Evolutionary conservation across 75 land plant genomes (phyloP).

Genomic region (Cupressus sempervirens): DNA sequence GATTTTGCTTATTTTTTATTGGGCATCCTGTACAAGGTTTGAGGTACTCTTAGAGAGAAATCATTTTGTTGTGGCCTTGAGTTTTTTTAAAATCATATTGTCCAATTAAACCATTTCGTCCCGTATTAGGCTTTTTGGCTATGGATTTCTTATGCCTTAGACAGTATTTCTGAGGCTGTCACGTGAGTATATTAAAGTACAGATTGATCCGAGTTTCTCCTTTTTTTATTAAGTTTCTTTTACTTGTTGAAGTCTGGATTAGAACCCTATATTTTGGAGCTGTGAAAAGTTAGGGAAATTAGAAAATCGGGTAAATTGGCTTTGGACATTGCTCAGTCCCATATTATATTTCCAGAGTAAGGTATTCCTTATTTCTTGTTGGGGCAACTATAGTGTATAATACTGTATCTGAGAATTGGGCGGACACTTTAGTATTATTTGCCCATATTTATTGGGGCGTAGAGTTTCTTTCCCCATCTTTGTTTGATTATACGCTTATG

Average conservation of each 20-base stretch:
- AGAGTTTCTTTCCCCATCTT: neutral
- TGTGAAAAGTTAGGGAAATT: neutral
- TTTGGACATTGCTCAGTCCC: neutral
- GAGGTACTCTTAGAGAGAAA: neutral
- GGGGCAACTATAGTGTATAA: neutral
- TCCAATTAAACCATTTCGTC: neutral
- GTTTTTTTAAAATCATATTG: neutral
- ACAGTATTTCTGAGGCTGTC: neutral
- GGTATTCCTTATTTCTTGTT: neutral
- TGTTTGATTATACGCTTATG: neutral
- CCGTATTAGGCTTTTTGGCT: neutral
- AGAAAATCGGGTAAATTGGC: neutral
- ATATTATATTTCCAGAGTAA: neutral
- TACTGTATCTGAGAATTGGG: neutral
- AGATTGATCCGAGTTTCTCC: neutral
- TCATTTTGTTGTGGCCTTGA: neutral
- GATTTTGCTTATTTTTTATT: neutral
- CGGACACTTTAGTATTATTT: neutral
- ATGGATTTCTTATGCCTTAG: neutral
- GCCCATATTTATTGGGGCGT: neutral
- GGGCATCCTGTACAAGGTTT: neutral
- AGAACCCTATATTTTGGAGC: neutral
- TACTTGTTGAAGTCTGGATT: neutral
- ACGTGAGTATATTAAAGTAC: neutral
- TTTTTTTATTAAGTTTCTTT: neutral